phyloP scores from a whole-genome alignment of 208 protist species.

The Acanthamoeba royreba region DNA sequence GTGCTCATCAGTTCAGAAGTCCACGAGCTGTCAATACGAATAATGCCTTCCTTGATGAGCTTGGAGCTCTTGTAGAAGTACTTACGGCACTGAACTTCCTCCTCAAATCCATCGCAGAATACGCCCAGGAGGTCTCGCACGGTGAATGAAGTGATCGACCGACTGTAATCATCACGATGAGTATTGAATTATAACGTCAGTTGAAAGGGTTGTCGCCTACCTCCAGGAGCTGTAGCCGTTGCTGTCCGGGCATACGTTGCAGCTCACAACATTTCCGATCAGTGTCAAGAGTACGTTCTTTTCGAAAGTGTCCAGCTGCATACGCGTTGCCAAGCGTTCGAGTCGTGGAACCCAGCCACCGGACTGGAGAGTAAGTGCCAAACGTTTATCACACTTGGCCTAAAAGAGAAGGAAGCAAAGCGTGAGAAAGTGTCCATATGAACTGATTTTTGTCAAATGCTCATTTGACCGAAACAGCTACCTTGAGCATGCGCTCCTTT shows the following conservation, averaged over 20 bases:
- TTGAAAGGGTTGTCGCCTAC: too few relatives aligned
- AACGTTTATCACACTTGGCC: background rate
- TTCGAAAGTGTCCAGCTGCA: constrained; percentile 38
- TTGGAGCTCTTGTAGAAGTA: constrained; percentile 63
- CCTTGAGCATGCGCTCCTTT: constrained; percentile 35
- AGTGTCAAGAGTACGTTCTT: constrained; percentile 41
- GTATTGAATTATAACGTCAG: too few relatives aligned
- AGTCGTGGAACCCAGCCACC: constrained; percentile 32
- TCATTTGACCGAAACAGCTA: too few relatives aligned
- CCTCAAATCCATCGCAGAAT: constrained; percentile 16
- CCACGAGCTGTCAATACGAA: background rate
- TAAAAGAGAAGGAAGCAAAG: background rate
- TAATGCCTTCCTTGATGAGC: constrained; percentile 53
- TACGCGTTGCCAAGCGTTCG: constrained; percentile 17
- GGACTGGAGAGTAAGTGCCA: background rate
- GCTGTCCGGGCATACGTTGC: background rate
- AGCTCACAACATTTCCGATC: background rate
- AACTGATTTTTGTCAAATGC: background rate
- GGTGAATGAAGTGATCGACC: background rate
- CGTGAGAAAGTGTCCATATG: background rate
- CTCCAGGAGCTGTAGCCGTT: background rate
- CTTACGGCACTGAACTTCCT: background rate
- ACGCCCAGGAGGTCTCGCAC: background rate
- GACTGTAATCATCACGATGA: too few relatives aligned
- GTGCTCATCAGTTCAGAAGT: constrained; percentile 24